Base-by-base conservation (phyloP, 2,329 filamentous ascomycete genomes). In the Chrysosporium keratinophilum region DNA sequence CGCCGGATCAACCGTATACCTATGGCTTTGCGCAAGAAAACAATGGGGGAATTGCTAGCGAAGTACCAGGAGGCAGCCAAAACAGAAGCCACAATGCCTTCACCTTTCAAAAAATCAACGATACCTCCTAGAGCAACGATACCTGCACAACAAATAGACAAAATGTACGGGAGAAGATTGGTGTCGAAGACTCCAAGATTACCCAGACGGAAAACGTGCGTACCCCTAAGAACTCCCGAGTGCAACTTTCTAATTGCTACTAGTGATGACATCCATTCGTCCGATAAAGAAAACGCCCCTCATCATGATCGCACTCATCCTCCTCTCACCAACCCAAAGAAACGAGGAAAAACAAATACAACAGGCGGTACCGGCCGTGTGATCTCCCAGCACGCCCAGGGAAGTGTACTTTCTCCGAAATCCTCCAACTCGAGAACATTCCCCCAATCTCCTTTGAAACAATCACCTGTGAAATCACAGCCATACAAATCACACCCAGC, bases 1-100 rank as follows among this genome's bases (percentile, higher is more conserved):
- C 86, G 95, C 72, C 87, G 93, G 71, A 80, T 97, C 68, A 95
- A 96, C 67, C 84, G 93, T 52, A 93, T 97, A 50, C 93, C 93
- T 6, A 79, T 82, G 62, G 78, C 83, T 14, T 73, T 95, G 58
- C 83, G 91, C 56, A 87, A 85, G 64, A 78, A 82, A 57, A 94
- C 81, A 54, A 91, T 98, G 78, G 82, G 83, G 54, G 90, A 95
- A 43, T 76, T 97, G 7, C 67, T 90, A 5, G 74, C 79, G 42
- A 79, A 78, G 58, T 69, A 80, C 60, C 60, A 63, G 23, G 60
- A 60, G 45, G 61, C 61, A 46, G 62, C 65, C 50, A 62, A 65
- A 34, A 45, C 56, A 50, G 58, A 60, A 42, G 46, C 60, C 80
- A 77, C 80, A 81, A 71, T 59, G 72, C 50, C 50, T 31, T 57